Evolutionary conservation across 768 basidiomycete genomes (phyloP).

Genomic region (Lentinula sp.): DNA sequence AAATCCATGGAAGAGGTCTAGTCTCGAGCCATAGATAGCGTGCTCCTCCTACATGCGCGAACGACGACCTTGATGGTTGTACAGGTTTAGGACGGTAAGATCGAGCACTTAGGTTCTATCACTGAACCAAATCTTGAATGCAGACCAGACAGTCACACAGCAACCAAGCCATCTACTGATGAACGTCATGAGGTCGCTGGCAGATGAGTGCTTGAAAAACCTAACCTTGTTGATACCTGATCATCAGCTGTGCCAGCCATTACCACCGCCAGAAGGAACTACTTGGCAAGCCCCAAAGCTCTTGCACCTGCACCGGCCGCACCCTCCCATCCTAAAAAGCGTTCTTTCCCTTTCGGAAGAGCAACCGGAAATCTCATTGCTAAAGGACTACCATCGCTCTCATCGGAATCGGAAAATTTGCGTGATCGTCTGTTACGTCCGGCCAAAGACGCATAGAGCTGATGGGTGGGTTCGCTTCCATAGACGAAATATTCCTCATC

Average conservation of each 20-base stretch:
- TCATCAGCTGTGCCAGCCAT: background rate
- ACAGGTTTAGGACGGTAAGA: no score
- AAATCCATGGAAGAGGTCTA: no score
- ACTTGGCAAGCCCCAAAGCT: constrained; percentile 52
- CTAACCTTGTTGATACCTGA: background rate
- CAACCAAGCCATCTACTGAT: no score
- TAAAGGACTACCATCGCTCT: background rate
- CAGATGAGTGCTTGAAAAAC: background rate
- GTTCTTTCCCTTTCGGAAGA: constrained; percentile 26
- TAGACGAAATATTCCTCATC: constrained; percentile 39
- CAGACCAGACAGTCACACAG: no score
- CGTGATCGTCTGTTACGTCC: background rate
- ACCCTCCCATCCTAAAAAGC: constrained; percentile 80
- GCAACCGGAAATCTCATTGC: background rate
- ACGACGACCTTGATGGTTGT: no score
- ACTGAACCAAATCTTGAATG: no score
- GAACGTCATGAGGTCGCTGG: no score
- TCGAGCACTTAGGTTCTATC: no score
- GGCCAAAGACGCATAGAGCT: background rate
- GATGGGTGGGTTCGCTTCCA: background rate
- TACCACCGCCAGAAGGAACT: background rate
- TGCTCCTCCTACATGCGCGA: no score
- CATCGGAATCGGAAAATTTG: background rate
- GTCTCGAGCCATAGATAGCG: no score
- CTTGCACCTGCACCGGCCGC: constrained; percentile 75